These are phyloP conservation scores for Kwoniella dejecticola DNA, from an alignment of 768 basidiomycete genomes.

Conservation along the genomic window DNA sequence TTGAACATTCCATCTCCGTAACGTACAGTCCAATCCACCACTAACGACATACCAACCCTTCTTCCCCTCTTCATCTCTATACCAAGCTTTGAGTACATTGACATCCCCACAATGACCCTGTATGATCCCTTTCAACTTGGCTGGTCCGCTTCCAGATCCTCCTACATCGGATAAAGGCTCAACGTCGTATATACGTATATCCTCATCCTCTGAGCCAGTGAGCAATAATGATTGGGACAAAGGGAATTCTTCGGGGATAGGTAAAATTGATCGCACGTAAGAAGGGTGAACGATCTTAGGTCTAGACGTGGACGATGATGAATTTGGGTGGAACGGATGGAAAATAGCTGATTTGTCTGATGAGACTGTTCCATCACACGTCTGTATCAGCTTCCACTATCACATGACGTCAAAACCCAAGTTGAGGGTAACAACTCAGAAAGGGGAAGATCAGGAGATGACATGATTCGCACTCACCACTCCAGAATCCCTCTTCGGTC, in stretches of 20 bases:
- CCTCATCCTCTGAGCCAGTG: constrained; percentile 76
- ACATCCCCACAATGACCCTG: constrained; percentile 93
- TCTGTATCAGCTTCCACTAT: too few relatives aligned
- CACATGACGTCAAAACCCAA: too few relatives aligned
- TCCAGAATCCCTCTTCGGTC: constrained; percentile 79
- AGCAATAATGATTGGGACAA: constrained; percentile 69
- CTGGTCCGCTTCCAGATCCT: neutral
- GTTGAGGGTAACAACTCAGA: neutral
- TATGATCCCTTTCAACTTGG: constrained; percentile 50
- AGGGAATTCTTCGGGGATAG: constrained; percentile 59
- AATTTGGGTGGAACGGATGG: constrained; percentile 52
- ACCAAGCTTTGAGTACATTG: constrained; percentile 73
- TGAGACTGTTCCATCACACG: constrained; percentile 82
- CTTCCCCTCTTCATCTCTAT: constrained; percentile 59
- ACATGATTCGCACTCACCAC: constrained; percentile 64
- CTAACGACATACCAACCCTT: constrained; percentile 81
- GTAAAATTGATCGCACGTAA: constrained; percentile 72
- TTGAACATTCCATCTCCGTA: constrained; percentile 77
- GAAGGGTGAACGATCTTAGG: constrained; percentile 59
- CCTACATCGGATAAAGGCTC: constrained; percentile 62
- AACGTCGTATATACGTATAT: constrained; percentile 77
- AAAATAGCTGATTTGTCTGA: constrained; percentile 81
- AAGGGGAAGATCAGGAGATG: neutral
- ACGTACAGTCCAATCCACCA: constrained; percentile 79
- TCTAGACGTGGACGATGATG: constrained; percentile 17